Base-by-base conservation (phyloP, 306 rosid genomes). In the Astragalus glycyphyllos region DNA sequence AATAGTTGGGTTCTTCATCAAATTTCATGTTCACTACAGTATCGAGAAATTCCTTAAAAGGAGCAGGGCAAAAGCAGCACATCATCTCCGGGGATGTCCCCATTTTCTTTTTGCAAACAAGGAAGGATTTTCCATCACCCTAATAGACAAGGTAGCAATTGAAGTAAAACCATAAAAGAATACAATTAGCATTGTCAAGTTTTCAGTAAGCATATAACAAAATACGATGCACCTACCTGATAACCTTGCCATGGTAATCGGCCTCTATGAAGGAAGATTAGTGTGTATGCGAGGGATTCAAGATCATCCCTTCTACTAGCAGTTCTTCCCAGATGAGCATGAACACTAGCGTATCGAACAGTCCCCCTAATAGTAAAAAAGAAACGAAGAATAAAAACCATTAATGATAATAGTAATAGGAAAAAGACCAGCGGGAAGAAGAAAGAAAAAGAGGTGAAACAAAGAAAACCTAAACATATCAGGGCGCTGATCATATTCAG, bases 231-330 rank as follows among this genome's bases (percentile, higher is more conserved):
- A 26, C 31, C 31, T 71, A 93, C 97, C 92, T 93, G 97, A 80
- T 86, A 90, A 12, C 97, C 98, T 82, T 93, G 98, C 98, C 98
- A 93, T 7, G 98, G 98, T 81, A 93, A 83, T 84, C 92, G 84
- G 26, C 98, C 98, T 34, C 89, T 87, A 37, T 86, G 92, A 59
- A 93, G 98, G 80, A 93, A 93, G 65, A 90, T 86, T 32, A 93
- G 92, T 41, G 98, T 90, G 80, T 90, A 93, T 12, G 98, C 98
- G 75, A 93, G 97, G 42, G 98, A 93, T 77, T 93, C 97, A 44
- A 93, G 97, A 83, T 93, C 97, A 58, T 93, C 98, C 81, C 98
- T 87, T 90, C 98, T 88, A 71, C 98, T 93, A 42, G 98, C 96
- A 71, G 98, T 90, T 90, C 98, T 88, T 82, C 98, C 97, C 82